Evolutionary conservation across 1,284 basidiomycete species (phyloP).

Genomic region (Heimioporus punctisporus): DNA sequence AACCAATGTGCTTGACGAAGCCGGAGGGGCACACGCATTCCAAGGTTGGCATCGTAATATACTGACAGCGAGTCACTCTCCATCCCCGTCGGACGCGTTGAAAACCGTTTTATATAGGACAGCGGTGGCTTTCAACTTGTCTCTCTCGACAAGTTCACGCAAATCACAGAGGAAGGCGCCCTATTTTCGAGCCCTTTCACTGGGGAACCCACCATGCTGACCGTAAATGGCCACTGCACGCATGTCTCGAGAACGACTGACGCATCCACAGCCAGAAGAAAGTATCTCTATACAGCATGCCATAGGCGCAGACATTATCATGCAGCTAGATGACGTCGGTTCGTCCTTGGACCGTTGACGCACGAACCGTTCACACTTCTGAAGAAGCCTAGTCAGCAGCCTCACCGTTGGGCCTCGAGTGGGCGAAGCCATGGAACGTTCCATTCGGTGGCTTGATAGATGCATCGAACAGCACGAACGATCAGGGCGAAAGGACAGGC

Average conservation of each 20-base stretch:
- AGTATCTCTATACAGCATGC: slow-evolving; percentile 85
- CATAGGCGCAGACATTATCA: slow-evolving; percentile 89
- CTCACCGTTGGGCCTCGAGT: slow-evolving; percentile 77
- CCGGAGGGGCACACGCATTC: slow-evolving; percentile 82
- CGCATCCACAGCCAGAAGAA: slow-evolving; percentile 70
- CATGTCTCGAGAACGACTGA: slow-evolving; percentile 9
- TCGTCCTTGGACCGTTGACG: slow-evolving; percentile 30
- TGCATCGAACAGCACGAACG: slow-evolving; percentile 75
- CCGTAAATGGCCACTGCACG: slow-evolving; percentile 48
- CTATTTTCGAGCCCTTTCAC: slow-evolving; percentile 82
- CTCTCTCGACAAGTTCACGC: slow-evolving; percentile 81
- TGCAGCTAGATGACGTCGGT: slow-evolving; percentile 92
- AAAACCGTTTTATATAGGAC: slow-evolving; percentile 48
- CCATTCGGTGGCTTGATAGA: slow-evolving; percentile 84
- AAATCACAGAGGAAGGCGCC: slow-evolving; percentile 85
- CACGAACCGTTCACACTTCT: no score
- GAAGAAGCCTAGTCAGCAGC: slow-evolving; percentile 58
- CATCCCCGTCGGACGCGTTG: slow-evolving; percentile 3
- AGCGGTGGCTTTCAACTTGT: slow-evolving; percentile 90
- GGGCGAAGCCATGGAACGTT: slow-evolving; percentile 81
- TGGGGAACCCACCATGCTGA: slow-evolving; percentile 83
- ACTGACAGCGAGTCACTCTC: slow-evolving; percentile 58
- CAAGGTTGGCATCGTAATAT: slow-evolving; percentile 86
- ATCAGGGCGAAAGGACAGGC: slow-evolving; percentile 60
- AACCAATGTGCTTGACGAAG: slow-evolving; percentile 65